Evolutionary conservation across 345 rosid species (phyloP).

Genomic region (Turritis glabra): DNA sequence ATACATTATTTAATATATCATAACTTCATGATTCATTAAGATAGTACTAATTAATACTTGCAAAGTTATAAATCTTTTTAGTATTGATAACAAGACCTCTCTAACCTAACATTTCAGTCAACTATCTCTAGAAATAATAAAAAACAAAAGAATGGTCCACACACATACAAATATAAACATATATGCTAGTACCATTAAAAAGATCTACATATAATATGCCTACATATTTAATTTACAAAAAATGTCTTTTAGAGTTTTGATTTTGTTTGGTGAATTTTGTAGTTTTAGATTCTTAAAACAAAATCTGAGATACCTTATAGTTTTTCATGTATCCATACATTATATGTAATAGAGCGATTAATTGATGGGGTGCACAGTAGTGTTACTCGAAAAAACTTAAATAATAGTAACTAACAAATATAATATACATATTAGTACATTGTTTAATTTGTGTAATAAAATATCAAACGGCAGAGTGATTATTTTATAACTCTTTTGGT

Average conservation of each 20-base stretch:
- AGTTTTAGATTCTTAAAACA: background rate
- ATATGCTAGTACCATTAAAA: background rate
- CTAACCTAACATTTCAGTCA: slow-evolving; percentile 31
- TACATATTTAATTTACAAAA: slow-evolving; percentile 6
- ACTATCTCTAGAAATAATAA: background rate
- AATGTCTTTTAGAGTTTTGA: background rate
- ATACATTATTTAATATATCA: background rate
- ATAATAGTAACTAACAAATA: background rate
- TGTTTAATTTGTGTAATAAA: background rate
- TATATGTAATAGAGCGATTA: background rate
- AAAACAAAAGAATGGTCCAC: slow-evolving; percentile 28
- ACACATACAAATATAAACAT: background rate
- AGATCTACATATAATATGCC: background rate
- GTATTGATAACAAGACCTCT: slow-evolving; percentile 20
- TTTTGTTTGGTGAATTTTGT: background rate
- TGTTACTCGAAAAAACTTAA: background rate
- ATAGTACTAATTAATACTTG: background rate
- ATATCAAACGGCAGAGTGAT: background rate
- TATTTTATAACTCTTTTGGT: background rate
- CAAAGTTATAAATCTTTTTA: background rate
- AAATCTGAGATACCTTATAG: background rate
- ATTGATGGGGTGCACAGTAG: background rate
- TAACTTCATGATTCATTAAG: background rate
- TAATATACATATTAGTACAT: background rate
- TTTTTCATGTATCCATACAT: background rate